Percentiles rank a stretch among this genome's conserved stretches.
Conservation (phyloP, 306 rosid species). For the Corylus americana region DNA sequence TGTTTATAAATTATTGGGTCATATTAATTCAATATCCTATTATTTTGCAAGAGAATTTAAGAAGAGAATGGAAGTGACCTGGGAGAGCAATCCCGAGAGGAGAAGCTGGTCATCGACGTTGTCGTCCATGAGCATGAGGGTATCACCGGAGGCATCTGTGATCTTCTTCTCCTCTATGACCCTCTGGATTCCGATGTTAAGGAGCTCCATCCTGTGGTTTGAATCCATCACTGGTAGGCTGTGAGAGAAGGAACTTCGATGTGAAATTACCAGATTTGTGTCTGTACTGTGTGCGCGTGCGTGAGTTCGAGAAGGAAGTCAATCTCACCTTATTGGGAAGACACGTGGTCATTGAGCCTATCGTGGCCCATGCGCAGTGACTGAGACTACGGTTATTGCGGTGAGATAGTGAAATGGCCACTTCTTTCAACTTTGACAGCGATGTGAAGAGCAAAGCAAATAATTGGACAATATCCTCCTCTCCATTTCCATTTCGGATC, state of each 20-base stretch:
- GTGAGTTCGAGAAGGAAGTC: not conserved
- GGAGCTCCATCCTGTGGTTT: constrained; percentile 51
- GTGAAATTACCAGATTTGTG: not conserved
- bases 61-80: constrained; percentile 35
- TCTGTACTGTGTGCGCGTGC: not conserved
- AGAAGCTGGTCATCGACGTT: constrained; percentile 46
- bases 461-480: no score
- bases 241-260: constrained; percentile 7
- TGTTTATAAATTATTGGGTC: no score
- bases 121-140: constrained; percentile 1
- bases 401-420: no score
- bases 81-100: constrained; percentile 59
- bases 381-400: no score
- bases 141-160: constrained; percentile 15
- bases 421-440: no score
- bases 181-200: constrained; percentile 57
- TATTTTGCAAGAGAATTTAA: not conserved
- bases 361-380: not conserved
- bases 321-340: not conserved
- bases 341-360: not conserved
- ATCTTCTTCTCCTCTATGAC: constrained; percentile 45
- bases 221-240: constrained; percentile 42
- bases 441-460: no score
- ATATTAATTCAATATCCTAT: no score
- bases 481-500: no score